Conservation (phyloP, 805 yeast species). For the Hanseniaspora singularis region DNA sequence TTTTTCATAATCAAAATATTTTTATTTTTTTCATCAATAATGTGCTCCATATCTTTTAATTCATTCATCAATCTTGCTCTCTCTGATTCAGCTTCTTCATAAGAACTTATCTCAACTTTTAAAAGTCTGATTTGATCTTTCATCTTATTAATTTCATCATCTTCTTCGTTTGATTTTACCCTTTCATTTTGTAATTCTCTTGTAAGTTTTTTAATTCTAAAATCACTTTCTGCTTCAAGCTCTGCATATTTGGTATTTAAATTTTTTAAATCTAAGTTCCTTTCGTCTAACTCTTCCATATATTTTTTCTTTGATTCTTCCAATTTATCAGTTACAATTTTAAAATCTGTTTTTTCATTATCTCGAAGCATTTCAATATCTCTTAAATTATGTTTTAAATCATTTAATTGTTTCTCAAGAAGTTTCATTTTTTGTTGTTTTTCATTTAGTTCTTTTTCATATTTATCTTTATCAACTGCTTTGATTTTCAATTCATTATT, state of each 20-base stretch:
- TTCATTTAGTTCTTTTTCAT: no score
- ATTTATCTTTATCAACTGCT: constrained; percentile 12
- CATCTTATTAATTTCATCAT: constrained; percentile 12
- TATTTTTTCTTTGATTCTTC: constrained; percentile 17
- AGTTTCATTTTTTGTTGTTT: no score
- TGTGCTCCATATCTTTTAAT: neutral
- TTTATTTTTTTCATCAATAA: no score
- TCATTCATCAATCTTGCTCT: neutral
- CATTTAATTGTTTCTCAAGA: no score
- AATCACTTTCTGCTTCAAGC: constrained; percentile 18
- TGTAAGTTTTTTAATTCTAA: constrained; percentile 2
- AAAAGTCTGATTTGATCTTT: constrained; percentile 15
- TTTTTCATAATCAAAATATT: no score
- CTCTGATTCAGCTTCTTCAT: constrained; percentile 10
- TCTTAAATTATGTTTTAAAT: no score
- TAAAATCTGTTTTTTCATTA: constrained; percentile 16
- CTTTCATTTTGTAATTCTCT: constrained; percentile 2
- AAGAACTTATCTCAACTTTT: constrained; percentile 12
- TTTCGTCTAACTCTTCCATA: constrained; percentile 17
- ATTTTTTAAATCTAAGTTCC: constrained; percentile 17
- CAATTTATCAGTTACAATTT: constrained; percentile 15
- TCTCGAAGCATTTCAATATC: no score
- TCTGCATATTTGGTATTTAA: constrained; percentile 19
- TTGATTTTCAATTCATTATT: constrained; percentile 15
- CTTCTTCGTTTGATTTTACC: constrained; percentile 16